phyloP scores from a whole-genome alignment of 2,329 filamentous ascomycete species.

The Magnaporthales sp. region DNA sequence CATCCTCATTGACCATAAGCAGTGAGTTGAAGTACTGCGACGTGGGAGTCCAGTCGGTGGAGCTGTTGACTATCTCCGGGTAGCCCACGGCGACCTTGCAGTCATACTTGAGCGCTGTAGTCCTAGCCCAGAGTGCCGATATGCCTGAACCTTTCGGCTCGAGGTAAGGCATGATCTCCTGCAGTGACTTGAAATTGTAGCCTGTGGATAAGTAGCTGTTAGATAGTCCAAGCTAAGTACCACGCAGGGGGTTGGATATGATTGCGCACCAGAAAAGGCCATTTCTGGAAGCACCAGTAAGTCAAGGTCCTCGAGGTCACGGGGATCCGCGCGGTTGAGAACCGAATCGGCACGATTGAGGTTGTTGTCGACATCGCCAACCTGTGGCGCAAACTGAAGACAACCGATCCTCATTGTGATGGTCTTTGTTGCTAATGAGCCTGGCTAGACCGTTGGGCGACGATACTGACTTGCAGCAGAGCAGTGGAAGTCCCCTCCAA shows the following conservation, averaged over 20 bases:
- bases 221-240: not conserved
- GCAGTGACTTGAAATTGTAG: conserved; percentile 67
- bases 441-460: not conserved
- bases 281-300: conserved; percentile 69
- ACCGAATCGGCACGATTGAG: conserved; percentile 58
- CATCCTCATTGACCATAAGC: conserved; percentile 47
- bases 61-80: conserved; percentile 52
- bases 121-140: conserved; percentile 62
- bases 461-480: not conserved
- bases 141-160: conserved; percentile 59
- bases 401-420: conserved; percentile 29
- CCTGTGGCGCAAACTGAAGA: conserved; percentile 62
- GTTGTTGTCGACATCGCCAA: conserved; percentile 64
- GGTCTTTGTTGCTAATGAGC: not conserved
- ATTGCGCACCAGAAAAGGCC: conserved; percentile 57
- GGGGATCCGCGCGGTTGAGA: conserved; percentile 39
- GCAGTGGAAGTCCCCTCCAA: not conserved
- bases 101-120: conserved; percentile 54
- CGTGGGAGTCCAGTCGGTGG: conserved; percentile 12
- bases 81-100: conserved; percentile 67
- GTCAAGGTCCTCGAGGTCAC: conserved; percentile 56
- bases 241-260: not conserved
- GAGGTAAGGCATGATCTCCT: conserved; percentile 59
- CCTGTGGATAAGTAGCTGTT: conserved; percentile 30
- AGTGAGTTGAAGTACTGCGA: conserved; percentile 45